A percentile compares a stretch with the other conserved stretches of the same genome.
Conservation (phyloP, 2,329 filamentous ascomycete species). For the Ophiostoma triangulosporum region DNA sequence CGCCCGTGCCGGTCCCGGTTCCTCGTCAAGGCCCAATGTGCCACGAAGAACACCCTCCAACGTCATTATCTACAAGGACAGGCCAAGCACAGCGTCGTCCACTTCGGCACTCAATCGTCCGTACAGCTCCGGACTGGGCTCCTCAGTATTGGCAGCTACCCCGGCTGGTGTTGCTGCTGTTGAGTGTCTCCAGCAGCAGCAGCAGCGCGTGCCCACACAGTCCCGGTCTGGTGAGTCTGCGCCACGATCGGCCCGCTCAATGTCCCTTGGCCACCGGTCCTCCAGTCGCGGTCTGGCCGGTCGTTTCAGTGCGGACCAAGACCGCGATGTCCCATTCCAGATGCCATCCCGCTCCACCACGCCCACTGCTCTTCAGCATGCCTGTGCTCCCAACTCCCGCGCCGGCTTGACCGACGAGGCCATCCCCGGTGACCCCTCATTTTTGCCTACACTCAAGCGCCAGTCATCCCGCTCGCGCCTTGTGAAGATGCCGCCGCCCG, state of each 20-base stretch:
- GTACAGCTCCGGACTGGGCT: neutral
- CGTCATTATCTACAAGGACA: conserved; percentile 38
- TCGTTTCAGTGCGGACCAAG: conserved; percentile 12
- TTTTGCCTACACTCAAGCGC: conserved; percentile 38
- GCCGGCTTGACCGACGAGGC: conserved; percentile 48
- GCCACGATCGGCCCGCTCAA: conserved; percentile 9
- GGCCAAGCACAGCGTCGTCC: neutral
- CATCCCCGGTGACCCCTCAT: conserved; percentile 47
- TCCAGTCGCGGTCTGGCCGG: neutral
- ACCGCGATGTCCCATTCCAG: conserved; percentile 13
- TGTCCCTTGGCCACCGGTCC: conserved; percentile 9
- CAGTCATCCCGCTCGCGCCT: conserved; percentile 33
- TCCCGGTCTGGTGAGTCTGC: conserved; percentile 20
- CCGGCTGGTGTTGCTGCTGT: conserved; percentile 1
- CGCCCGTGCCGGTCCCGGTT: neutral
- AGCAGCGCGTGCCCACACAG: neutral
- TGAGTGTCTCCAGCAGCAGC: conserved; percentile 8
- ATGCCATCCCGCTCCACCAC: conserved; percentile 18
- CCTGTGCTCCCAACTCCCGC: conserved; percentile 48
- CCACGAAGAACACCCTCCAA: conserved; percentile 29
- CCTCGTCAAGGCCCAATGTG: conserved; percentile 7
- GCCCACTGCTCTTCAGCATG: conserved; percentile 41
- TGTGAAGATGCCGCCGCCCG: conserved; percentile 31
- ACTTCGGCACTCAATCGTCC: neutral
- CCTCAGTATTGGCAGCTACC: neutral